Conservation (phyloP, 1,284 basidiomycete species). For the Leccinum angustisporum region DNA sequence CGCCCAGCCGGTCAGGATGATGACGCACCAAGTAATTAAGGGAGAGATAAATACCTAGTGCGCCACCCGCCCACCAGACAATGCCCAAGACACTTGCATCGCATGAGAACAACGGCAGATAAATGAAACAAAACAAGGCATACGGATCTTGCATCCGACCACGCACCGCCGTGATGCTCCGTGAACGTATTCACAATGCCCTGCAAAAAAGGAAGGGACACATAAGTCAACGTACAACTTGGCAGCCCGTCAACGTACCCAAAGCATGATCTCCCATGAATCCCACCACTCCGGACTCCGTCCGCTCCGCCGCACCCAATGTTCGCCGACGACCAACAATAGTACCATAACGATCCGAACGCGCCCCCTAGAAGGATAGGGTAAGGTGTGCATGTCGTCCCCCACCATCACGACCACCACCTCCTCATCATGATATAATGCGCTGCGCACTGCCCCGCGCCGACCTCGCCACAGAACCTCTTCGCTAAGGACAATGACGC, state of each 20-base stretch:
- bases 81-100: conserved; percentile 41
- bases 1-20: conserved; percentile 86
- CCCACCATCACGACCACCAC: not conserved
- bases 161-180: conserved; percentile 77
- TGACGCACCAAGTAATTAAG: conserved; percentile 71
- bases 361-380: conserved; percentile 56
- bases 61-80: conserved; percentile 88
- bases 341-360: conserved; percentile 82
- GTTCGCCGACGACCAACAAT: conserved; percentile 79
- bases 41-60: conserved; percentile 84
- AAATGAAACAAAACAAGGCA: conserved; percentile 27
- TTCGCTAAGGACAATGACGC: conserved; percentile 55
- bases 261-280: conserved; percentile 84
- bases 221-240: not conserved
- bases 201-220: conserved; percentile 12
- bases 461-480: conserved; percentile 68
- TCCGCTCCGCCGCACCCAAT: conserved; percentile 73
- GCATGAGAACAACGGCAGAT: not conserved
- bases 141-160: conserved; percentile 95
- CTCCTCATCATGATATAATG: conserved; percentile 83
- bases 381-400: not conserved
- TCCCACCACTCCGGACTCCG: conserved; percentile 90
- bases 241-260: conserved; percentile 53
- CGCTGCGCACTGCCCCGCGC: conserved; percentile 81
- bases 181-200: conserved; percentile 88